Conservation (phyloP, 805 yeast species). For the Lipomyces starkeyi region DNA sequence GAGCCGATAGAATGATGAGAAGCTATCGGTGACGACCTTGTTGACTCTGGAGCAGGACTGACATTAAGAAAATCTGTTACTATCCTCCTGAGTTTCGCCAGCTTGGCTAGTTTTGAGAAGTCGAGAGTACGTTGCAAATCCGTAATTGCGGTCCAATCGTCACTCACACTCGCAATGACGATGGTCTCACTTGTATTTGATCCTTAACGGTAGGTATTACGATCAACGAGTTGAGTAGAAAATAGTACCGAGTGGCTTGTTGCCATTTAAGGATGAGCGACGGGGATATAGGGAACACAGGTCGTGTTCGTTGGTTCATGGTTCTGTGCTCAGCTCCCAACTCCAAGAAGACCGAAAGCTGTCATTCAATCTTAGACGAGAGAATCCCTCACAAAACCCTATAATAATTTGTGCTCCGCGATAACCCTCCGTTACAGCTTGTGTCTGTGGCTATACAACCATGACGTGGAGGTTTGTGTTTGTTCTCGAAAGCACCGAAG, state of each 20-base stretch:
- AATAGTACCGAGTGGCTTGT: neutral
- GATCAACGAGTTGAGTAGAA: neutral
- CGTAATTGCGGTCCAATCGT: neutral
- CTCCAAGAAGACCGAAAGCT: neutral
- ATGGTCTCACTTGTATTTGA: neutral
- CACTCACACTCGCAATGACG: neutral
- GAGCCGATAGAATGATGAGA: neutral
- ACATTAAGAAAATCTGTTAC: neutral
- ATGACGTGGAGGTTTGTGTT: too few species aligned
- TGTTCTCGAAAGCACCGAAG: too few species aligned
- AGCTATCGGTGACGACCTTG: neutral
- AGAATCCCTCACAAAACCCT: too few species aligned
- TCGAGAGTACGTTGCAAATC: too few species aligned
- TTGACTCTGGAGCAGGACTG: neutral
- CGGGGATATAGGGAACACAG: neutral
- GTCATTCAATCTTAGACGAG: too few species aligned
- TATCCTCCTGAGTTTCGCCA: constrained; percentile 5
- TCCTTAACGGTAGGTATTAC: neutral
- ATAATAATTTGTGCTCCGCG: too few species aligned
- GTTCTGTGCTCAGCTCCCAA: neutral
- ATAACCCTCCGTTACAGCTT: too few species aligned
- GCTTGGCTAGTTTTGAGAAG: neutral
- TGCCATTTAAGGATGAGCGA: neutral
- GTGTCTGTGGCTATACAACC: too few species aligned
- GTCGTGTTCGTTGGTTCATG: neutral